Evolutionary conservation across 352 stramenopile species (phyloP).

Genomic region (Elongisporangium senticosum): DNA sequence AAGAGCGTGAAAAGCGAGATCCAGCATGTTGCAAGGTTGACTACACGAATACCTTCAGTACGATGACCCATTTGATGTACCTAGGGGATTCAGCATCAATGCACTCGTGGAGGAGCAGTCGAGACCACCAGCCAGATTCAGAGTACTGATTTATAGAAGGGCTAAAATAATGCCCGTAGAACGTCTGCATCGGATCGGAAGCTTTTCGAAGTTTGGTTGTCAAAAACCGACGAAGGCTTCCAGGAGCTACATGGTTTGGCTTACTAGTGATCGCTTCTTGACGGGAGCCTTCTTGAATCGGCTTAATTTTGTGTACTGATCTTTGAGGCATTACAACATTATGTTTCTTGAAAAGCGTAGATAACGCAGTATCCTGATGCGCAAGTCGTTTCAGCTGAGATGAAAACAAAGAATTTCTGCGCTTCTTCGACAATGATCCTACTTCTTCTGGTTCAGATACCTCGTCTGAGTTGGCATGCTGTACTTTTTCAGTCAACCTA

Average conservation of each 20-base stretch:
- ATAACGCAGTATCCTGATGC: slow-evolving; percentile 15
- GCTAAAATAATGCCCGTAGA: slow-evolving; percentile 14
- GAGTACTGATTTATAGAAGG: neutral
- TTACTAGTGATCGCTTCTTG: neutral
- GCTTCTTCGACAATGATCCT: slow-evolving; percentile 2
- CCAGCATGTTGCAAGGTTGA: neutral
- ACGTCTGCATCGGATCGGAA: slow-evolving; percentile 8
- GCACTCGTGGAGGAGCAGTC: slow-evolving; percentile 20
- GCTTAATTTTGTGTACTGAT: neutral
- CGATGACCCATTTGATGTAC: slow-evolving; percentile 43
- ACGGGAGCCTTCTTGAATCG: slow-evolving; percentile 2
- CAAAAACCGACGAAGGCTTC: slow-evolving; percentile 8
- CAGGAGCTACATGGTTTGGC: neutral
- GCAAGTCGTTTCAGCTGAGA: slow-evolving; percentile 12
- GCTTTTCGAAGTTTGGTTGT: slow-evolving; percentile 11
- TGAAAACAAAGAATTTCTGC: slow-evolving; percentile 2
- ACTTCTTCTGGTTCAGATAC: neutral
- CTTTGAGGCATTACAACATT: neutral
- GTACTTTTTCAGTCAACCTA: slow-evolving; percentile 8
- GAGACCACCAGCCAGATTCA: slow-evolving; percentile 3
- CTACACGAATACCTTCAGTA: slow-evolving; percentile 16
- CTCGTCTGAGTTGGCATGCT: slow-evolving; percentile 15
- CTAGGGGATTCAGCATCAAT: slow-evolving; percentile 45
- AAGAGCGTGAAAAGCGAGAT: neutral
- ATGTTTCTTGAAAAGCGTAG: slow-evolving; percentile 9